Evolutionary conservation across 1,284 basidiomycete genomes (phyloP), one percentile per base, ranked within the genome.

Genomic region (Fomitopsis betulina): DNA sequence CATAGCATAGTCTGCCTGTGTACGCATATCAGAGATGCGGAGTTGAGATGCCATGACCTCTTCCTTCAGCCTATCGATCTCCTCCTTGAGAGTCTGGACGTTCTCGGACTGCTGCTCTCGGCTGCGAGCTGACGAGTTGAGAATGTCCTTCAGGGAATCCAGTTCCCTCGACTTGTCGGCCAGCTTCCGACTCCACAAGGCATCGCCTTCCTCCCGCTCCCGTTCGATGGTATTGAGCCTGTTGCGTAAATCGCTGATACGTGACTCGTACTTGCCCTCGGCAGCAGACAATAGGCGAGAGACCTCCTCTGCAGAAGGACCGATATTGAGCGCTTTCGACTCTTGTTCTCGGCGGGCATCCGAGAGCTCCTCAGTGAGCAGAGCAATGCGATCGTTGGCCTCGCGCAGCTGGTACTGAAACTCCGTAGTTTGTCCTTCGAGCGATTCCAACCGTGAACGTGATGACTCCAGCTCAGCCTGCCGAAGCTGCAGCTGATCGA

Each of bases 391-490:
- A 53, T 94, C 93, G 38, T 81, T 80, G 5, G 85, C 74, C 70
- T 96, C 94, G 30, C 88, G 85, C 1, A 96, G 75, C 68, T 95
- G 93, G 68, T 90, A 95, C 64, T 93, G 85, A 37, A 93, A 77
- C 69, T 98, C 95, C 9, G 86, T 86, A 45, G 86, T 88, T 65
- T 90, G 87, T 53, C 86, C 85, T 64, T 91, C 84, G 33, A 94
- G 73, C 0, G 80, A 81, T 65, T 93, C 92, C 1, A 87, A 77
- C 60, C 89, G 85, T 3, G 82, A 83, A 60, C 89, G 85, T 1
- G 87, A 84, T 0, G 89, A 88, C 73, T 98, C 95, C 15, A 91
- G 72, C 67, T 97, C 94, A 13, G 91, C 93, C 70, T 96, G 92
- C 27, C 91, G 87, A 43, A 89, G 67, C 72, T 97, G 93, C 5